These are phyloP conservation scores for Pigoraptor vietnamica DNA, from an alignment of 78 protist species.

Conservation along the genomic window DNA sequence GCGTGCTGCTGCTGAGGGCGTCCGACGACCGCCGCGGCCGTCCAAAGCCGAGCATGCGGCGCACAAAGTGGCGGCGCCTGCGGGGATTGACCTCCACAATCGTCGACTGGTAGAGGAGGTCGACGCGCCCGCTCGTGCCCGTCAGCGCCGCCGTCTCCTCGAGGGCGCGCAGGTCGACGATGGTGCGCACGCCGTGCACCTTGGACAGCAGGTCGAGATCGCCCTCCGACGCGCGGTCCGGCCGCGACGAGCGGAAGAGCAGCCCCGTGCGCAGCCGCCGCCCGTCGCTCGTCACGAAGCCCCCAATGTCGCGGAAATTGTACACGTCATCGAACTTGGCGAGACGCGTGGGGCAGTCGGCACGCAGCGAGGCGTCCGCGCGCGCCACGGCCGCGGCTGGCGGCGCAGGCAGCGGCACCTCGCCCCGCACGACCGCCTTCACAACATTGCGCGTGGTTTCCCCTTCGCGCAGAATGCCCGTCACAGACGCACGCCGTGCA, in stretches of 20 bases:
- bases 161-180: not conserved
- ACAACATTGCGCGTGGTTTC: not conserved
- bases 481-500: not conserved
- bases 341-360: not conserved
- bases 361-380: not conserved
- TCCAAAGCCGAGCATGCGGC: not conserved
- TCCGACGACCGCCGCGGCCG: not conserved
- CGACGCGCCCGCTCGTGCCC: not conserved
- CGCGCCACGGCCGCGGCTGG: not conserved
- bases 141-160: not conserved
- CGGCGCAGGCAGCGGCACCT: not conserved
- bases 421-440: not conserved
- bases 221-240: not conserved
- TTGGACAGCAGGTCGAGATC: not conserved
- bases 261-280: not conserved
- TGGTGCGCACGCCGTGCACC: not conserved
- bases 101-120: not conserved
- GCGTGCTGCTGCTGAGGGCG: not conserved
- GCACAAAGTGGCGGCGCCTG: not conserved
- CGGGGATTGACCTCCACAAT: not conserved
- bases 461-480: not conserved
- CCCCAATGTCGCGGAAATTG: not conserved
- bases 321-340: not conserved
- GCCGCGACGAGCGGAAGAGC: not conserved
- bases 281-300: not conserved